Base-by-base conservation (phyloP, 306 rosid genomes). In the Urtica urens region DNA sequence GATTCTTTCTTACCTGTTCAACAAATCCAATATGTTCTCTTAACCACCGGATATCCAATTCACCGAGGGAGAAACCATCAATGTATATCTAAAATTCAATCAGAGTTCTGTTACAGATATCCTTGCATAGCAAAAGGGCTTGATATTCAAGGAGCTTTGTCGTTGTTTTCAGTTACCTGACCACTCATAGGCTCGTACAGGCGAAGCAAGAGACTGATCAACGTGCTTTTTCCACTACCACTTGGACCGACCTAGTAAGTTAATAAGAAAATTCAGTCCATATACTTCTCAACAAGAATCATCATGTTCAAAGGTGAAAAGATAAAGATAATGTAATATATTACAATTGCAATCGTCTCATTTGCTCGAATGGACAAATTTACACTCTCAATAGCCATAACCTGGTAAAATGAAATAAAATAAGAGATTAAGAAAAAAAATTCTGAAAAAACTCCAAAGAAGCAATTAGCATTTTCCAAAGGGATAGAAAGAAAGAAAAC, bases 261-360 rank as follows among this genome's bases (percentile, higher is more conserved):
- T 51, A 25, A 38, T 48, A 24, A 35, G 20, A 47, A 14, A 51
- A 53, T 46, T 59, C 21, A 72, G 23, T 38, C 63, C 21, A 23
- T 30, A 25, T 27, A 41, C 14, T 23, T 61, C 44, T 46, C 55
- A 1, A 23, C 57, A 50, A 59, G 59, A 27, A 50, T 38, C 43
- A 62, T 63, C 23, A 50, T 55, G 23, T 35, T 37, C 10, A 50
- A 35, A 9, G 22, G 28, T 47, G 10, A 47, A 34, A 23, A 58
- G 26, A 37, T 56, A 37, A 23, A 61, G 39, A 57, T 26, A 23
- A 58, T 53, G 22, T 53, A 80, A 72, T n/a, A n/a, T n/a, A n/a
- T n/a, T 79, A 86, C 96, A 20, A 86, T 71, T 69, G 90, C 96
- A 28, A 86, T 60, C 45, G 74, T 71, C 70, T 86, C 81, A 71